Conservation (phyloP, 306 rosid genomes). For the Morella rubra region DNA sequence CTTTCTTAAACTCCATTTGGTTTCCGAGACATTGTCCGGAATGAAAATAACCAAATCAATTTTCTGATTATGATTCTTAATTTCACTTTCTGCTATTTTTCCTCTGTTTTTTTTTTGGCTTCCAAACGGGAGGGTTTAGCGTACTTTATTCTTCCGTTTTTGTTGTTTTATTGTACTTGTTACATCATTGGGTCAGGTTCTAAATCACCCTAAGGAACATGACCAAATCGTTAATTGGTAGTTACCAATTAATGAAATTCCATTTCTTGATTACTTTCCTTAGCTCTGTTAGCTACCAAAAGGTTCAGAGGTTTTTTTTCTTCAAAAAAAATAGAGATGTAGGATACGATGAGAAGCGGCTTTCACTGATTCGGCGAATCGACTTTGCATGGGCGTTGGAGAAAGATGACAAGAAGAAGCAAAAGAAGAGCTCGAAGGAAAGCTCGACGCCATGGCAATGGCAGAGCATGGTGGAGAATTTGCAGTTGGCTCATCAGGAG, state of each 20-base stretch:
- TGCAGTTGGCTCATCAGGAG: conserved; percentile 86
- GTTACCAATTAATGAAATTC: not conserved
- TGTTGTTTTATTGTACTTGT: not conserved
- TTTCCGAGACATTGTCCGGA: not conserved
- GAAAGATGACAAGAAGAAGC: conserved; percentile 74
- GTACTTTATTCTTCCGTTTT: not conserved
- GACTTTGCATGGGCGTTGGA: conserved; percentile 94
- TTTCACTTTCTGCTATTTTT: not conserved
- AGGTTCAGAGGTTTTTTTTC: not conserved
- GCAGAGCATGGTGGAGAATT: conserved; percentile 86
- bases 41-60: not conserved
- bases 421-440: conserved; percentile 79
- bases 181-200: not conserved
- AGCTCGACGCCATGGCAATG: conserved; percentile 77
- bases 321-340: conserved; percentile 40
- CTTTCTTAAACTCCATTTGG: not conserved
- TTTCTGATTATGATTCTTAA: not conserved
- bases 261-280: not conserved
- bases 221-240: not conserved
- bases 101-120: not conserved
- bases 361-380: conserved; percentile 65
- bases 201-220: not conserved
- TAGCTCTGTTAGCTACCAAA: conserved; percentile 1
- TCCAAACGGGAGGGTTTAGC: not conserved
- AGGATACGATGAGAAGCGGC: conserved; percentile 79